Conservation (phyloP, 768 basidiomycete species). For the Leccinum variicolor region DNA sequence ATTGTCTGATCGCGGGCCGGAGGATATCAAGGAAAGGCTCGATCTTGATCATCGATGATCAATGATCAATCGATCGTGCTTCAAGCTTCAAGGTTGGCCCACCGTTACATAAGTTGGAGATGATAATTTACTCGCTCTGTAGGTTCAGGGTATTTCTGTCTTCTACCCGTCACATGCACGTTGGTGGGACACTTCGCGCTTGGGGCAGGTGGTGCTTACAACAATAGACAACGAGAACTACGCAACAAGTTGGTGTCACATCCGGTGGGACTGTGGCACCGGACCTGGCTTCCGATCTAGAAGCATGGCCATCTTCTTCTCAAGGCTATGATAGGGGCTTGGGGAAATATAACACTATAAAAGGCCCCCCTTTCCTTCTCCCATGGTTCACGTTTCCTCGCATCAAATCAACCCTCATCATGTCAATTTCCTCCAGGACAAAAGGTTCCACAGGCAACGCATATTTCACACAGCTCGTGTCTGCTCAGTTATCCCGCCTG, state of each 20-base stretch:
- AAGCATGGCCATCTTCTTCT: not conserved
- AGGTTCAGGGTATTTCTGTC: not conserved
- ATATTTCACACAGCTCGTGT: conserved; percentile 16
- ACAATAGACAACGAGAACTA: not conserved
- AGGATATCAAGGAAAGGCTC: no score
- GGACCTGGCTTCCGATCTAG: not conserved
- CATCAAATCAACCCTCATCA: not conserved
- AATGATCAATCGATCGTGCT: not conserved
- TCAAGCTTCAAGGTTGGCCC: not conserved
- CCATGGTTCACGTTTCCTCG: not conserved
- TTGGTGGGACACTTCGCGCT: not conserved
- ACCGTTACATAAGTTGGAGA: not conserved
- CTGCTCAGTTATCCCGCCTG: conserved; percentile 18
- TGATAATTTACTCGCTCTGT: not conserved
- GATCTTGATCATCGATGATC: no score
- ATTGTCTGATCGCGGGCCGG: no score
- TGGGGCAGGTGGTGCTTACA: not conserved
- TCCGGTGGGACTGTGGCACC: not conserved
- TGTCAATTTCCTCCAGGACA: conserved; percentile 22
- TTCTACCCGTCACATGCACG: not conserved
- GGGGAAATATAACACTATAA: not conserved
- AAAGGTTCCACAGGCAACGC: conserved; percentile 21
- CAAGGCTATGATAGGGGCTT: not conserved
- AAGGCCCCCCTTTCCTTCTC: not conserved
- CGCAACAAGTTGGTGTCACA: not conserved